phyloP scores from a whole-genome alignment of 2,329 filamentous ascomycete genomes.

The Aspergillus pseudotamarii region DNA sequence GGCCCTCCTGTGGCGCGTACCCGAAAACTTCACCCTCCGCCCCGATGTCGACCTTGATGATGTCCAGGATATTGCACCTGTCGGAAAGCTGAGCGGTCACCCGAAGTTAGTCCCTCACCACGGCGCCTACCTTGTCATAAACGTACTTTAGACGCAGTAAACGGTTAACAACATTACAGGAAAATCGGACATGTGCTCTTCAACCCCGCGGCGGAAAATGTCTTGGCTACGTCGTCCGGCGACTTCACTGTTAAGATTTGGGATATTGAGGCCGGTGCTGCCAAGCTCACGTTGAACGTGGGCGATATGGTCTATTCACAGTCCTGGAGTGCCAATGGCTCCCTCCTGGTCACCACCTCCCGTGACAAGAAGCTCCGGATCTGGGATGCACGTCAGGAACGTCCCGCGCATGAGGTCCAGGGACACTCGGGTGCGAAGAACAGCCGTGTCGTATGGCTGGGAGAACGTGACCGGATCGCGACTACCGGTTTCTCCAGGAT shows the following conservation, averaged over 20 bases:
- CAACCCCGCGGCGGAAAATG: slow-evolving; percentile 93
- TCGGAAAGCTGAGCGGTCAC: slow-evolving; percentile 82
- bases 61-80: slow-evolving; percentile 75
- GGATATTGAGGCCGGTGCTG: slow-evolving; percentile 80
- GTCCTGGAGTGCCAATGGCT: slow-evolving; percentile 91
- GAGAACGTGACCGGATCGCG: slow-evolving; percentile 92
- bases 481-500: slow-evolving; percentile 98
- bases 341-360: slow-evolving; percentile 85
- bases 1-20: slow-evolving; percentile 95
- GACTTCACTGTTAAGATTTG: slow-evolving; percentile 95
- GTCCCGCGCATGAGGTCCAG: slow-evolving; percentile 76
- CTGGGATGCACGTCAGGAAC: slow-evolving; percentile 96
- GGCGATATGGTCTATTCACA: slow-evolving; percentile 92
- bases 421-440: slow-evolving; percentile 96
- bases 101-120: slow-evolving; percentile 63
- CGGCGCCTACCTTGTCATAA: neutral
- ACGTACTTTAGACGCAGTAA: slow-evolving; percentile 6
- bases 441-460: slow-evolving; percentile 95
- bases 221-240: slow-evolving; percentile 91
- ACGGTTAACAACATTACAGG: slow-evolving; percentile 52
- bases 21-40: slow-evolving; percentile 80
- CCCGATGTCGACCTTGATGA: slow-evolving; percentile 76
- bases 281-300: slow-evolving; percentile 78
- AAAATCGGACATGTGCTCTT: slow-evolving; percentile 98
- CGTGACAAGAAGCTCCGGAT: slow-evolving; percentile 97